These are phyloP conservation scores for Rutstroemia sydowiana DNA, from an alignment of 2,329 filamentous ascomycete genomes.

Conservation along the genomic window DNA sequence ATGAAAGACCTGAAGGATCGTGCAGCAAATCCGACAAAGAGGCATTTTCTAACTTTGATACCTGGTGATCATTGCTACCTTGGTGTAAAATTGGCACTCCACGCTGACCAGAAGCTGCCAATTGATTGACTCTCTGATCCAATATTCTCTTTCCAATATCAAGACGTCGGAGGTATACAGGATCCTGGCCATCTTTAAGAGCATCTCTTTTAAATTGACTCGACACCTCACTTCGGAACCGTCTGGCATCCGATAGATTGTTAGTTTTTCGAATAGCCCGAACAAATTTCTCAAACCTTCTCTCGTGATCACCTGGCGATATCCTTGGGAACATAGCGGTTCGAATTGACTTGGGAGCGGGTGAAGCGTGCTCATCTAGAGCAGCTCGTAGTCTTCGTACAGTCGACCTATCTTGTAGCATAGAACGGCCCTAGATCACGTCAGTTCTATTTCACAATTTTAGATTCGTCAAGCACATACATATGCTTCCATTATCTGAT, in stretches of 20 bases:
- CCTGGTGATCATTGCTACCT: conserved; percentile 25
- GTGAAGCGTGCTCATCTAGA: conserved; percentile 85
- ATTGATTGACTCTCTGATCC: conserved; percentile 79
- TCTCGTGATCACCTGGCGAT: conserved; percentile 75
- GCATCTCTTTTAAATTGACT: conserved; percentile 86
- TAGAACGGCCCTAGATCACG: conserved; percentile 56
- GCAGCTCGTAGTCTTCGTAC: conserved; percentile 87
- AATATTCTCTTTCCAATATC: conserved; percentile 87
- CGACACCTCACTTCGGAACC: conserved; percentile 85
- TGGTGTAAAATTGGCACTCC: conserved; percentile 18
- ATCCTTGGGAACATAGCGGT: conserved; percentile 71
- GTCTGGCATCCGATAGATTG: conserved; percentile 84
- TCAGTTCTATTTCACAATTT: conserved; percentile 10
- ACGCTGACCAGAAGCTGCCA: conserved; percentile 59
- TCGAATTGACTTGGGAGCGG: conserved; percentile 59
- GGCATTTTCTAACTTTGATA: conserved; percentile 65
- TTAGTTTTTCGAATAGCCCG: conserved; percentile 80
- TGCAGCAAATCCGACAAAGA: conserved; percentile 80
- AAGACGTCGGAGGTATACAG: conserved; percentile 76
- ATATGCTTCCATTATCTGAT: conserved; percentile 87
- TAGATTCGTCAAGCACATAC: conserved; percentile 30
- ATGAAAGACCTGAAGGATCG: conserved; percentile 84
- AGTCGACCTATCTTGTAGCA: conserved; percentile 91
- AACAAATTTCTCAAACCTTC: conserved; percentile 91
- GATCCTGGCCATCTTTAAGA: conserved; percentile 70